A percentile compares a stretch with the other conserved stretches of the same genome.
These are phyloP conservation scores for Neofusicoccum cordaticola DNA, from an alignment of 2,329 filamentous ascomycete genomes.

Conservation along the genomic window DNA sequence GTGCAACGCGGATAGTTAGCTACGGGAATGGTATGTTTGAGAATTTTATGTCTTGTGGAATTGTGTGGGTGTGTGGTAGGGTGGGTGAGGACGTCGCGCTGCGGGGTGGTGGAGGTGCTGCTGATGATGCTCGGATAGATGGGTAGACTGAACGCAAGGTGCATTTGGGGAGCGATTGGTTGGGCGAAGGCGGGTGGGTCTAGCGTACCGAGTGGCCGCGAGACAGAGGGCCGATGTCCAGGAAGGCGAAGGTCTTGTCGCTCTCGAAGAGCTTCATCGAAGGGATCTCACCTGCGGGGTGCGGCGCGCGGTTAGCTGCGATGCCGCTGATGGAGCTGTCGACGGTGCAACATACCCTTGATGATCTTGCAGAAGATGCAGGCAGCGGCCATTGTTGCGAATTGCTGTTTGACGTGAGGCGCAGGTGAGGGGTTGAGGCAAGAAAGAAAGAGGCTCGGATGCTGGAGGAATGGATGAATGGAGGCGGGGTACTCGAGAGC, in stretches of 20 bases:
- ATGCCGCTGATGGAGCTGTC: neutral
- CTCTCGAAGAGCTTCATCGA: conserved; percentile 95
- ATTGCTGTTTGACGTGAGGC: neutral
- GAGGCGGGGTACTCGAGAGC: conserved; percentile 8
- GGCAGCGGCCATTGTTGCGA: conserved; percentile 48
- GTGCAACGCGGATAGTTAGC: neutral
- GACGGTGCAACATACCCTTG: conserved; percentile 63
- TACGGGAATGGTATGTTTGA: neutral
- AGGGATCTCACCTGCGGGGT: conserved; percentile 77
- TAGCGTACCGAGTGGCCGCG: conserved; percentile 78
- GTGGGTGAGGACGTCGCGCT: too few species aligned
- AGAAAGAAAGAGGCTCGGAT: neutral
- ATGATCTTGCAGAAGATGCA: conserved; percentile 99
- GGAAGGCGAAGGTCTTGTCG: conserved; percentile 89
- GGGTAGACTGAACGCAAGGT: neutral
- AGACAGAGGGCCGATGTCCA: conserved; percentile 90
- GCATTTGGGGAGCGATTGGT: neutral
- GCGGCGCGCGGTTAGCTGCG: conserved; percentile 8
- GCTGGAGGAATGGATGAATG: neutral
- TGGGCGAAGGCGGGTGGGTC: too few species aligned
- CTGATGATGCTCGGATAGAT: too few species aligned
- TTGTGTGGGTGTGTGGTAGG: conserved; percentile 16
- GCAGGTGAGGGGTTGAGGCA: neutral
- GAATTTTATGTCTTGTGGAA: neutral
- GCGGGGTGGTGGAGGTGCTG: too few species aligned